Conservation (phyloP, 179 eudicot species). For the Nepenthes alata region DNA sequence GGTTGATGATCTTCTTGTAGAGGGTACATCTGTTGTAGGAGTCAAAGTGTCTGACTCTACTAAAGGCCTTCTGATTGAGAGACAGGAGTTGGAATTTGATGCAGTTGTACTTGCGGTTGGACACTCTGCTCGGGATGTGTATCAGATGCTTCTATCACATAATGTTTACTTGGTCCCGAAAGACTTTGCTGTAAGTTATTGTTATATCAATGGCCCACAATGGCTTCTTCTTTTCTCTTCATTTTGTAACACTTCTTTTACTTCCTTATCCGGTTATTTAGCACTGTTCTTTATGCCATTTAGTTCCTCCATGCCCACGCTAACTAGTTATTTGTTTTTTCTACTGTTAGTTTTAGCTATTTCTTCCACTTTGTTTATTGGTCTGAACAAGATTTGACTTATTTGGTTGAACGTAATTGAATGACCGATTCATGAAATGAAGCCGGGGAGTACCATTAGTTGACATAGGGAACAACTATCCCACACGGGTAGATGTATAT, state of each 20-base stretch:
- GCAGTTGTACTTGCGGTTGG: slow-evolving; percentile 94
- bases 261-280: no score
- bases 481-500: no score
- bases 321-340: no score
- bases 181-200: slow-evolving; percentile 80
- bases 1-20: slow-evolving; percentile 81
- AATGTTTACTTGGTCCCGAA: slow-evolving; percentile 55
- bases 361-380: no score
- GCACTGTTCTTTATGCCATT: no score
- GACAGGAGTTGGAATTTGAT: slow-evolving; percentile 53
- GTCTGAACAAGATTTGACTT: no score
- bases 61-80: slow-evolving; percentile 16
- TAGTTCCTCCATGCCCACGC: no score
- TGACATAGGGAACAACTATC: no score
- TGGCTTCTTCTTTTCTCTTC: neutral
- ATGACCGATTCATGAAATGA: no score
- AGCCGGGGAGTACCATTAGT: no score
- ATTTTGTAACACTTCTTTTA: neutral
- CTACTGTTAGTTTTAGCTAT: no score
- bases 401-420: no score
- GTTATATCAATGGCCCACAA: neutral
- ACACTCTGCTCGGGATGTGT: slow-evolving; percentile 92
- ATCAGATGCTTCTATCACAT: slow-evolving; percentile 85
- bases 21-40: slow-evolving; percentile 46
- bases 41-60: slow-evolving; percentile 63